Evolutionary conservation across 306 rosid species (phyloP), one percentile per base, ranked within the genome.

Genomic region (Ormosia semicastrata): DNA sequence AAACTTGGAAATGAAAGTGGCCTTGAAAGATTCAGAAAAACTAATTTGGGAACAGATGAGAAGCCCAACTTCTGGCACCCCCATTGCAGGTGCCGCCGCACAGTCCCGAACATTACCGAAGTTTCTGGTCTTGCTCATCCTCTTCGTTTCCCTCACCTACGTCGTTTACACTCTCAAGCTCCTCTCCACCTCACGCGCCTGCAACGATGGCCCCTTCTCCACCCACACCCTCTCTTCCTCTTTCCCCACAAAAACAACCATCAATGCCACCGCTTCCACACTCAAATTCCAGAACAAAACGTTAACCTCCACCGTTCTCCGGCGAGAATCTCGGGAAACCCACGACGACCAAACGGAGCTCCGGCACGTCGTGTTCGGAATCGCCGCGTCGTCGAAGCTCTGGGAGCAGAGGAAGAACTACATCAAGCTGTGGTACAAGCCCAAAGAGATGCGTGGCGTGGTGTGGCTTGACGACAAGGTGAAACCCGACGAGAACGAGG

Each of bases 341-440:
- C 11, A 2, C n/a, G n/a, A 0, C 14, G 50, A 13, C 29, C 83
- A 15, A 8, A 93, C 98, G 7, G 86, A 88, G 32, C 85, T 91
- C 79, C 85, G 85, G 5, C 93, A 93, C 70, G 58, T 96, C 0
- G 95, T 91, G 3, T 96, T 96, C 86, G 99, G 99, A 15, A 94
- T 96, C 85, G 98, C 99, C 0, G 98, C 99, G 1, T 96, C 99
- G 36, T 88, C 97, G 2, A 96, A 91, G 85, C 92, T 96, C 1
- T 96, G 99, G 99, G 71, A 84, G 13, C 85, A 89, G 78, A 81
- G 99, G 46, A 93, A 92, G 82, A 85, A 87, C 88, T 96, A 96
- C 91, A 93, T 94, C 85, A 92, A 90, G 83, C 97, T 96, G 18
- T 96, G 99, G 99, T 96, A 89, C 87, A 86, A 78, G 40, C 83